These are phyloP conservation scores for Umbelopsis sp. DNA, from an alignment of 371 early-diverging fungal genomes.

Conservation along the genomic window DNA sequence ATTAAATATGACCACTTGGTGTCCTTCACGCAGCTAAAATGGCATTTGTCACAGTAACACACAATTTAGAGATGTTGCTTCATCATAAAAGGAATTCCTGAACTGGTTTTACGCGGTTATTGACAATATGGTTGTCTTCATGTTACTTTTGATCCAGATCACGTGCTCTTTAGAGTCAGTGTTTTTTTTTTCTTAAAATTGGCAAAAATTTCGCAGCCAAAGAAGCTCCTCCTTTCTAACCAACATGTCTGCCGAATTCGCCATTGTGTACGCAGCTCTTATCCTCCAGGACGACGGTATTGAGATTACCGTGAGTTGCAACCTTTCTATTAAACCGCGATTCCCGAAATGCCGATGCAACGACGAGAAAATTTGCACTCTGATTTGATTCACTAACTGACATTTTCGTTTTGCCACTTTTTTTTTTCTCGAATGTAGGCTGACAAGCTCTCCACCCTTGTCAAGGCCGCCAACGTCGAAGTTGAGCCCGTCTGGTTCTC, in stretches of 20 bases:
- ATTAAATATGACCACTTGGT: no score
- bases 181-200: neutral
- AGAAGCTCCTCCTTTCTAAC: conserved; percentile 9
- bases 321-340: neutral
- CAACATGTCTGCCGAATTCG: conserved; percentile 78
- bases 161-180: neutral
- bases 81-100: no score
- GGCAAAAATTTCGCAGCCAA: neutral
- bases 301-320: conserved; percentile 89
- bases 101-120: no score
- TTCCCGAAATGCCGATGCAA: neutral
- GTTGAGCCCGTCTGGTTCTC: conserved; percentile 96
- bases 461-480: conserved; percentile 90
- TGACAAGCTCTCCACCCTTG: conserved; percentile 91
- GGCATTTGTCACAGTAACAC: no score
- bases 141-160: neutral
- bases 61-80: no score
- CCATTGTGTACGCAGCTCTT: conserved; percentile 96
- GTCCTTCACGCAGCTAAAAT: no score
- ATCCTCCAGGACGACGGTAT: conserved; percentile 97
- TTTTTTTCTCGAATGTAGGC: conserved; percentile 59
- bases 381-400: no score
- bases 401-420: neutral
- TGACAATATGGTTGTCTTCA: neutral
- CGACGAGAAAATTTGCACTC: neutral